These are phyloP conservation scores for Cyberlindnera mycetangii DNA, from an alignment of 805 yeast genomes.

Conservation along the genomic window DNA sequence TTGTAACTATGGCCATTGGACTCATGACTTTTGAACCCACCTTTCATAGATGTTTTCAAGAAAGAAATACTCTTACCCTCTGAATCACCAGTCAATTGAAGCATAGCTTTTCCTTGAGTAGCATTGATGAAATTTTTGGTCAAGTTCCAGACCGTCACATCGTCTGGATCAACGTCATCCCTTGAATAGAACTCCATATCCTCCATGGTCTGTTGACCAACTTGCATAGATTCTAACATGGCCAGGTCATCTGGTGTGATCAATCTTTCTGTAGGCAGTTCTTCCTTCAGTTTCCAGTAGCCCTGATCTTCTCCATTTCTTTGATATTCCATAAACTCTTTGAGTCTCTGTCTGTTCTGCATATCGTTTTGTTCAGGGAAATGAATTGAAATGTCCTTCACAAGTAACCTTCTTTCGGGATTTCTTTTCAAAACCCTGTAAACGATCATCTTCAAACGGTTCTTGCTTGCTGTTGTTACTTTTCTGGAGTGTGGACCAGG, in stretches of 20 bases:
- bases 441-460: conserved; percentile 90
- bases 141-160: conserved; percentile 91
- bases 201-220: conserved; percentile 84
- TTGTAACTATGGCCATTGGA: conserved; percentile 69
- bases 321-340: conserved; percentile 97
- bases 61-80: conserved; percentile 88
- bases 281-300: conserved; percentile 83
- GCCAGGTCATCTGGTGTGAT: conserved; percentile 90
- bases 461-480: conserved; percentile 89
- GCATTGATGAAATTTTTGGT: conserved; percentile 89
- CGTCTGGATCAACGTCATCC: conserved; percentile 64
- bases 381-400: conserved; percentile 84
- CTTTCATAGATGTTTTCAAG: conserved; percentile 89
- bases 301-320: conserved; percentile 94
- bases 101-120: conserved; percentile 95
- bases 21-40: conserved; percentile 62
- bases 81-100: conserved; percentile 93
- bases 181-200: conserved; percentile 63
- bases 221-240: conserved; percentile 86
- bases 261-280: conserved; percentile 72
- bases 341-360: conserved; percentile 92
- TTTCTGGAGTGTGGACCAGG: conserved; percentile 98
- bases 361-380: conserved; percentile 97
- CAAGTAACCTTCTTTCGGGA: conserved; percentile 70
- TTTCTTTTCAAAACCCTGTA: conserved; percentile 78